Evolutionary conservation across 495 filamentous ascomycete species (phyloP), one percentile per base, ranked within the genome.

Genomic region (Aspergillus homomorphus): DNA sequence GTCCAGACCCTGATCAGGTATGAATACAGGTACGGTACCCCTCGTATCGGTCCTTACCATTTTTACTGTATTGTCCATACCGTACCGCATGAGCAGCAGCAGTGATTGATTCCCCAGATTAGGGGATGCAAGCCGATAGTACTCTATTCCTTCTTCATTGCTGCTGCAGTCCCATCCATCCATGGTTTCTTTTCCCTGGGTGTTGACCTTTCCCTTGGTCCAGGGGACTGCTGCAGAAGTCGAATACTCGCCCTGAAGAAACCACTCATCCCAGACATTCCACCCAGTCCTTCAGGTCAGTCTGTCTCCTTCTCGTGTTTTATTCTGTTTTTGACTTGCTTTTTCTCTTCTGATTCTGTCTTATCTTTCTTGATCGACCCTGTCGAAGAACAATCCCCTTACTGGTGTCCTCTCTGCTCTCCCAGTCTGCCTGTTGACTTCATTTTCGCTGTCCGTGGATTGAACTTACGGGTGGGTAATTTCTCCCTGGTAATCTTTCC

Each of bases 271-370:
- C 4, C 26, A 28, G 26, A 28, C 26, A 28, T 28, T 28, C 26
- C 26, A 28, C 4, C n/a, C n/a, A n/a, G n/a, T n/a, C n/a, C n/a
- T n/a, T n/a, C n/a, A n/a, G n/a, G n/a, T n/a, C n/a, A n/a, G n/a
- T n/a, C n/a, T n/a, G n/a, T n/a, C n/a, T n/a, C 26, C 26, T 28
- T 28, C 28, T 48, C 41, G 18, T 45, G 10, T 33, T 18, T 33
- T 54, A n/a, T 38, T 26, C 19, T 53, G 23, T 52, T 52, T 52
- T 30, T 16, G 22, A 45, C 53, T 53, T 61, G 28, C 43, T 64
- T 58, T 55, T 51, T 42, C 45, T 46, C 52, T 57, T 42, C 38
- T 38, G 51, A 51, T 56, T 50, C 16, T 58, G 3, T 20, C 53
- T 26, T 46, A 43, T 51, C 18, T 21, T 45, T 45, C 46, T 45